phyloP scores from a whole-genome alignment of 495 filamentous ascomycete species.

The Aspergillus panamensis region DNA sequence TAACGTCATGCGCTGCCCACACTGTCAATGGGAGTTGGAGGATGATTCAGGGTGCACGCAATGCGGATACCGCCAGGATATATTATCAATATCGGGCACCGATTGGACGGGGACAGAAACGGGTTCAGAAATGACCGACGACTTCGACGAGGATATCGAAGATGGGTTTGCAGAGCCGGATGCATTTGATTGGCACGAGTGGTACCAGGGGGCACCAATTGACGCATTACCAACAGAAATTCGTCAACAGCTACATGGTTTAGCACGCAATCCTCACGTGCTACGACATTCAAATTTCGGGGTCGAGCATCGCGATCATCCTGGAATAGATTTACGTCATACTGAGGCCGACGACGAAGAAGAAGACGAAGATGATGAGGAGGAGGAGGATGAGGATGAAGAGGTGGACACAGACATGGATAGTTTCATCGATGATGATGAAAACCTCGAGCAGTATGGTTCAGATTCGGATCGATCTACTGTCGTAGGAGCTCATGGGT shows the following conservation, averaged over 20 bases:
- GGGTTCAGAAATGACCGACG: conserved; percentile 33
- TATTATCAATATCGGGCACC: conserved; percentile 30
- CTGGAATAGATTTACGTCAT: background rate
- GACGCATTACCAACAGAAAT: conserved; percentile 11
- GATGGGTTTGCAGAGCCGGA: conserved; percentile 27
- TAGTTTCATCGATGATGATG: conserved; percentile 42
- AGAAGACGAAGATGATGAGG: conserved; percentile 16
- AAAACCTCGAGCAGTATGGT: conserved; percentile 20
- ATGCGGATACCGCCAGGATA: conserved; percentile 51
- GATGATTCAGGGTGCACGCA: conserved; percentile 51
- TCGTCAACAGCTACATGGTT: conserved; percentile 10
- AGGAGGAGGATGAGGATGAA: conserved; percentile 30
- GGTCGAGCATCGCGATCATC: background rate
- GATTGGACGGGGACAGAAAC: conserved; percentile 31
- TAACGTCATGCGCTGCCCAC: conserved; percentile 59
- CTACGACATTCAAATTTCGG: background rate
- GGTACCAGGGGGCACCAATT: conserved; percentile 20
- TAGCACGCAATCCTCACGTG: conserved; percentile 4
- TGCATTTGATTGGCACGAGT: conserved; percentile 21
- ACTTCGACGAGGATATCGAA: conserved; percentile 35
- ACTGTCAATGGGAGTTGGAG: conserved; percentile 61
- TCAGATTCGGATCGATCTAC: conserved; percentile 31
- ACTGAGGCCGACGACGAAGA: background rate
- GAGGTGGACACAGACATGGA: conserved; percentile 39
- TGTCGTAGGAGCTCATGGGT: conserved; percentile 25